A percentile compares a stretch with the other conserved stretches of the same genome.
Evolutionary conservation across 768 basidiomycete genomes (phyloP).

Genomic region (Grammothele lineata): DNA sequence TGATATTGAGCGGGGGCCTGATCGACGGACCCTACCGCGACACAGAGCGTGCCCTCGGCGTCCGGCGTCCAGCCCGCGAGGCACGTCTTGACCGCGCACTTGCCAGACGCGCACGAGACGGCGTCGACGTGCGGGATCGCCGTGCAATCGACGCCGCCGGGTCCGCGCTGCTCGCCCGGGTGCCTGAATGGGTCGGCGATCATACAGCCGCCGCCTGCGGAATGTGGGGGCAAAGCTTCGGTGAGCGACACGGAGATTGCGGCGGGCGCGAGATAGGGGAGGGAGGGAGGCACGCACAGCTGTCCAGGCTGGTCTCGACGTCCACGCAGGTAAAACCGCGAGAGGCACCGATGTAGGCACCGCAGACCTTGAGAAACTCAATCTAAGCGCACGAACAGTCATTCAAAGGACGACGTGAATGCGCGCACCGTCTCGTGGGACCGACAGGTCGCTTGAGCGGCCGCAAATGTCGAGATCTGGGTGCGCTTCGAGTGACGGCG

Average conservation of each 20-base stretch:
- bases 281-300: slow-evolving; percentile 25
- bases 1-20: too few relatives aligned
- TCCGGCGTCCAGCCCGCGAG: slow-evolving; percentile 17
- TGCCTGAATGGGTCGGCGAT: slow-evolving; percentile 8
- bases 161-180: slow-evolving; percentile 1
- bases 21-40: background rate
- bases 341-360: slow-evolving; percentile 7
- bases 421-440: slow-evolving; percentile 26
- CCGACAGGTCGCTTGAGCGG: slow-evolving; percentile 17
- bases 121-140: slow-evolving; percentile 25
- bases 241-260: slow-evolving; percentile 1
- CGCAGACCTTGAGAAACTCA: slow-evolving; percentile 2
- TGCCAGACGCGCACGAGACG: slow-evolving; percentile 25
- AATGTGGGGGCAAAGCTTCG: background rate
- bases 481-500: slow-evolving; percentile 6
- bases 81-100: slow-evolving; percentile 28
- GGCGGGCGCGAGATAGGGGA: background rate
- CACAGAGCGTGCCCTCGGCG: slow-evolving; percentile 13
- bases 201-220: slow-evolving; percentile 33
- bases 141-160: slow-evolving; percentile 29
- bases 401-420: background rate
- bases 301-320: slow-evolving; percentile 20
- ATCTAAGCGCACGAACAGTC: background rate
- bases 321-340: slow-evolving; percentile 30
- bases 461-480: background rate